Evolutionary conservation across 805 yeast species (phyloP).

Genomic region (Starmerella stigmatis): DNA sequence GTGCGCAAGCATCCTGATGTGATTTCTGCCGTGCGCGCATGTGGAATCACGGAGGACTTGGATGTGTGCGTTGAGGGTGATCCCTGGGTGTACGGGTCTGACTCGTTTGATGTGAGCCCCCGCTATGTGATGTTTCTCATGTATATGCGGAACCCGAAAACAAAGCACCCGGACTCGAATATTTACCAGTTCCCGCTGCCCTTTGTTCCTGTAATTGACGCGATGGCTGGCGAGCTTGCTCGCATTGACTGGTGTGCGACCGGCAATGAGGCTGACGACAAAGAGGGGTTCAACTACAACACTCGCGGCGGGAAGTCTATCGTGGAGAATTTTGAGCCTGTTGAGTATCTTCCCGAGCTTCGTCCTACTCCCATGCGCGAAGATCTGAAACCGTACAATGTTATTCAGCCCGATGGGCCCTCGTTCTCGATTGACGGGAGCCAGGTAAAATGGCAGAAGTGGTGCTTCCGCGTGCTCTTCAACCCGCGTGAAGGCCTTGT

Average conservation of each 20-base stretch:
- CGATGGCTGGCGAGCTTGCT: conserved; percentile 46
- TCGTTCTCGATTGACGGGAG: conserved; percentile 51
- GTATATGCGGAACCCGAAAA: conserved; percentile 60
- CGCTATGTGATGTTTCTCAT: conserved; percentile 54
- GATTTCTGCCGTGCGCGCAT: conserved; percentile 77
- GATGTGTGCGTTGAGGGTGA: conserved; percentile 17
- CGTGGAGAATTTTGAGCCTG: conserved; percentile 44
- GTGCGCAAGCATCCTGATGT: conserved; percentile 72
- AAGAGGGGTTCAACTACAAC: conserved; percentile 40
- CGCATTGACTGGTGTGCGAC: conserved; percentile 66
- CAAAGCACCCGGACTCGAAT: conserved; percentile 29
- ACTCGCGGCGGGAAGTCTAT: conserved; percentile 51
- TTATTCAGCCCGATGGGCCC: conserved; percentile 81
- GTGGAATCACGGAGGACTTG: conserved; percentile 35
- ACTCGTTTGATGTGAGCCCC: conserved; percentile 37
- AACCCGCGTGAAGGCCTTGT: conserved; percentile 73
- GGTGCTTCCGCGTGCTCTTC: conserved; percentile 63
- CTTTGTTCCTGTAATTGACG: conserved; percentile 63
- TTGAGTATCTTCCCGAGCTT: conserved; percentile 66
- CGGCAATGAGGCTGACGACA: conserved; percentile 58
- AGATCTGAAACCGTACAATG: conserved; percentile 56
- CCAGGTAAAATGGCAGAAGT: conserved; percentile 67
- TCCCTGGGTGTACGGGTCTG: conserved; percentile 73
- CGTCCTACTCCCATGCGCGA: conserved; percentile 43
- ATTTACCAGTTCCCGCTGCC: conserved; percentile 65